Base-by-base conservation (phyloP, 495 filamentous ascomycete species). In the Penicillium desertorum region DNA sequence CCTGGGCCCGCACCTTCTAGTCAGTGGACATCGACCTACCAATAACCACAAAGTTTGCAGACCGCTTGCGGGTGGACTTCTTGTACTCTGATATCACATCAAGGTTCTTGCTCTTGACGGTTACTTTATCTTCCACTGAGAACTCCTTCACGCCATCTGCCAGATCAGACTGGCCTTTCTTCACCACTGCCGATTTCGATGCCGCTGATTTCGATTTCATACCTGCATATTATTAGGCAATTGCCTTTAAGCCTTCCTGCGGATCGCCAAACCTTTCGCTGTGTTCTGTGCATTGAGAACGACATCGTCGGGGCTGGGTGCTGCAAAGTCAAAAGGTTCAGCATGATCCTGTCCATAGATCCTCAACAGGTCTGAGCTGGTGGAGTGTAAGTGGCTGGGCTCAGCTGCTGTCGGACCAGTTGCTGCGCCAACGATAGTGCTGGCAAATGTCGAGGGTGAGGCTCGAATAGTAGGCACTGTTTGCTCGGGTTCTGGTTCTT, bases 11-110 rank as follows among this genome's bases (percentile, higher is more conserved):
- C 11, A 16, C n/a, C 0, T 19, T 4, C 4, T 19, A 4, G 2
- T 17, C n/a, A 25, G 29, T 29, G 43, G 39, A 23, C n/a, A 29
- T 1, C 1, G 14, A 72, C 81, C 60, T 70, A 92, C 89, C 92
- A 64, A 98, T 93, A 5, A 98, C 94, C 12, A 97, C 92, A 75
- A 98, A 98, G 64, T 91, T 97, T 46, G 91, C 92, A 36, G 82
- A 84, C 54, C 88, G 87, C 72, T 97, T 98, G 59, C 78, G 78
- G 39, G 83, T 85, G 22, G 81, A 79, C 56, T 87, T 91, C 63
- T 86, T 81, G 64, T 89, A 94, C 61, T 93, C 93, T 43, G 85
- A 82, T 11, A 93, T 62, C 5, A 98, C 92, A 68, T 98, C 83
- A 17, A 98, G 71, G 54, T 92, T 92, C 67, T 93, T 96, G 67